phyloP scores from a whole-genome alignment of 2,329 filamentous ascomycete genomes.

The Monilinia vaccinii-corymbosi region DNA sequence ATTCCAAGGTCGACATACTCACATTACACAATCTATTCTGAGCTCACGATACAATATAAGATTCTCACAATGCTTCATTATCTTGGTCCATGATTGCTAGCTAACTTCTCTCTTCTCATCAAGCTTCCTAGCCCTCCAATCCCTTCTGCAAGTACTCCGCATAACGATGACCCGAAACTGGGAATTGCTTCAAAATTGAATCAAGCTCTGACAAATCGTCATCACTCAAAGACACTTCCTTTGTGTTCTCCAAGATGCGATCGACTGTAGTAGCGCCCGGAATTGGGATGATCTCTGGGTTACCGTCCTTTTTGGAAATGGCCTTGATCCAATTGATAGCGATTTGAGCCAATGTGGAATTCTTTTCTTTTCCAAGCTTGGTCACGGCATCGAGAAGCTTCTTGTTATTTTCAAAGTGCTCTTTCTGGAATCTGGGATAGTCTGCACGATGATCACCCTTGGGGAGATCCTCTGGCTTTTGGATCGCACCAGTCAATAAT shows the following conservation, averaged over 20 bases:
- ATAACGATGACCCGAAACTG: conserved; percentile 42
- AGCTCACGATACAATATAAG: background rate
- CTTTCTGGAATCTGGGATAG: conserved; percentile 51
- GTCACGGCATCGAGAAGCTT: conserved; percentile 50
- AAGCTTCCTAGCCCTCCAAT: background rate
- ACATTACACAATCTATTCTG: conserved; percentile 24
- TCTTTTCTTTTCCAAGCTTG: conserved; percentile 49
- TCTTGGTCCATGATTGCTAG: background rate
- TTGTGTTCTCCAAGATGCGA: conserved; percentile 53
- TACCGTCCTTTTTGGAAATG: conserved; percentile 24
- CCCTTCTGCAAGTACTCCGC: background rate
- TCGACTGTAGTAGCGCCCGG: conserved; percentile 51
- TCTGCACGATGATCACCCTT: conserved; percentile 48
- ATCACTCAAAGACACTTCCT: conserved; percentile 38
- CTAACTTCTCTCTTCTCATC: background rate
- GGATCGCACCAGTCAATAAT: conserved; percentile 46
- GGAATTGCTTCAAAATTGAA: conserved; percentile 38
- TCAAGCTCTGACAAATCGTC: conserved; percentile 45
- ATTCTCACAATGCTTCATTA: background rate
- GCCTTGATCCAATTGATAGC: conserved; percentile 48
- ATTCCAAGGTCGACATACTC: conserved; percentile 22
- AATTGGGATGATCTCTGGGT: conserved; percentile 49
- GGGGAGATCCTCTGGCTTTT: conserved; percentile 44
- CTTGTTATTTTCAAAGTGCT: conserved; percentile 55
- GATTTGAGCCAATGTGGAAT: conserved; percentile 52